Evolutionary conservation across 768 basidiomycete genomes (phyloP), one percentile per base, ranked within the genome.

Genomic region (Serendipita sp.): DNA sequence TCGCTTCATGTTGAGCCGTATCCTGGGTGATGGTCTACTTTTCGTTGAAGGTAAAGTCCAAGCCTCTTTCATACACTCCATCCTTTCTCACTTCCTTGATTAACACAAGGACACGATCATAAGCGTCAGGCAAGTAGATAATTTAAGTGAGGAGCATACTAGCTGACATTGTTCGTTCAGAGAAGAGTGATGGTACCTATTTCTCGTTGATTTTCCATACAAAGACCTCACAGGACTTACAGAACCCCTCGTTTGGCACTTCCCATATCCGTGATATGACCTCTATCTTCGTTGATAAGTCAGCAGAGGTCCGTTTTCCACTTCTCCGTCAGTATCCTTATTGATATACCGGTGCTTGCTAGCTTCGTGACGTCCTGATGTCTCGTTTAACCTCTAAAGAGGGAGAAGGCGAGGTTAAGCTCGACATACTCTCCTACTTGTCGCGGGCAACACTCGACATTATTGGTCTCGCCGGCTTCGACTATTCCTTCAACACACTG

Each of bases 171-270:
- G 75, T 54, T 66, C 65, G 16, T 66, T 75, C 44, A 67, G 75
- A 1, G 75, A 74, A 18, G 70, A 72, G 23, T 75, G 75, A 16
- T 67, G 47, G 32, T 63, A 36, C 5, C 36, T 74, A 10, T 10
- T 66, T 66, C 58, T 47, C 64, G 65, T 28, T 45, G 66, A 4
- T 16, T 67, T 13, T 38, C 52, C n/a, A 23, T 48, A 8, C 56
- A 66, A 62, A 62, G 65, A 16, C 8, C n/a, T 30, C 2, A 3
- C 23, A 7, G 30, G 2, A n/a, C 18, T 7, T 30, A 7, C 85
- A 86, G 69, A 76, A 74, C 46, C 76, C 79, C 70, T 83, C 85
- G 76, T 65, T 66, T 16, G 44, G 63, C 36, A 47, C 5, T 79
- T 77, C 60, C 65, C 74, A 60, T 18, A 73, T 63, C 47, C 41